Percentiles rank a stretch among this genome's conserved stretches.
Evolutionary conservation across 129 eudicot species (phyloP).

Genomic region (Saussurea involucrata): DNA sequence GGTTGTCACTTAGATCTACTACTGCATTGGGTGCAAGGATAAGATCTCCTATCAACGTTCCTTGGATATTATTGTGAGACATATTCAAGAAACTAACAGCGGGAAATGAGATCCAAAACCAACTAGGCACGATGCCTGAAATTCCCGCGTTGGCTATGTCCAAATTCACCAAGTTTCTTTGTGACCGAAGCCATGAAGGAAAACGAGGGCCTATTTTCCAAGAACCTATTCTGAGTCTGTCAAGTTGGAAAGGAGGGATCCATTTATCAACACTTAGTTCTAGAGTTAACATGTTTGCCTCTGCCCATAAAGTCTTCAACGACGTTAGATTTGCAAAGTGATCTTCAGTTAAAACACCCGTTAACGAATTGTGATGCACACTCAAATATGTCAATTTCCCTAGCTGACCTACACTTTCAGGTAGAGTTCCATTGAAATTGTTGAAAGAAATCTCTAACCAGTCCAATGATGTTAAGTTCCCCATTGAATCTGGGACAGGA

Average conservation of each 20-base stretch:
- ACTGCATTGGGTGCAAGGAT: not conserved
- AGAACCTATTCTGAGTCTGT: not conserved
- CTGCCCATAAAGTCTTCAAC: slow-evolving; percentile 13
- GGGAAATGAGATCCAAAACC: slow-evolving; percentile 34
- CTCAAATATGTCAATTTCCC: slow-evolving; percentile 4
- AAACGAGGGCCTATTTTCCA: slow-evolving; percentile 31
- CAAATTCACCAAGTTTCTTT: slow-evolving; percentile 16
- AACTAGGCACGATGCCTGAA: slow-evolving; percentile 27
- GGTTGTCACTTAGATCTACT: slow-evolving; percentile 20
- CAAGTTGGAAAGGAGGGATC: slow-evolving; percentile 39
- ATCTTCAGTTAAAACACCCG: slow-evolving; percentile 40
- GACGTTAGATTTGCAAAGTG: slow-evolving; percentile 38
- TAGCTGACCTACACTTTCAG: slow-evolving; percentile 40
- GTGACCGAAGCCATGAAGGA: slow-evolving; percentile 41
- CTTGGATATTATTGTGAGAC: slow-evolving; percentile 35
- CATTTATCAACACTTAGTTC: slow-evolving; percentile 13
- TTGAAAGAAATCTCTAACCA: slow-evolving; percentile 22
- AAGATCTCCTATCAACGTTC: slow-evolving; percentile 15
- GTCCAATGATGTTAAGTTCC: slow-evolving; percentile 24
- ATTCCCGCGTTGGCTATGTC: slow-evolving; percentile 24
- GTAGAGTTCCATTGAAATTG: slow-evolving; percentile 32
- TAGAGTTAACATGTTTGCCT: slow-evolving; percentile 27
- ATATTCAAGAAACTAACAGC: slow-evolving; percentile 11
- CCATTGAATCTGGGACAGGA: slow-evolving; percentile 31
- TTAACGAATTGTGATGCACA: slow-evolving; percentile 22